Evolutionary conservation across 2,329 filamentous ascomycete species (phyloP), one percentile per base, ranked within the genome.

Genomic region (Xylariaceae sp.): DNA sequence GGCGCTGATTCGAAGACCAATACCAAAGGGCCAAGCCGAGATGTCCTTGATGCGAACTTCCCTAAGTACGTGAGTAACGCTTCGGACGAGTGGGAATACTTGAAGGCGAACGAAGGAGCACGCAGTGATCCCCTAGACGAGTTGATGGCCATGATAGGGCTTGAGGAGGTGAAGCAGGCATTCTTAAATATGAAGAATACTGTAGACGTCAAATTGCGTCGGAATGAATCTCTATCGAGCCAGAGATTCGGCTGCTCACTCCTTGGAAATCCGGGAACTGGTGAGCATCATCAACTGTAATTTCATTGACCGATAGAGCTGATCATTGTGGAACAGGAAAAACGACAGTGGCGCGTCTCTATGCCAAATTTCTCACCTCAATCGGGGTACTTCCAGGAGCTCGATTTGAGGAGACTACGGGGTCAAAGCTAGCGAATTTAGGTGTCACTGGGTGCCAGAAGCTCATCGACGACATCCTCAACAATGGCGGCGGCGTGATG

Each of bases 291-390:
- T 32, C 4, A n/a, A 7, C 6, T 6, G 13, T n/a, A 8, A 13
- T 17, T 32, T 8, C 30, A 6, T 13, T 32, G 30, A 32, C 6
- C 30, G 15, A 6, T 13, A 6, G 6, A 11, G 11, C 11, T 26
- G 22, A 26, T 11, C 11, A 11, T 6, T 11, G 11, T 11, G 22
- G 6, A 13, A 19, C 24, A 73, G 78, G 80, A 0, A 89, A 89
- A 65, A 91, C 87, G 0, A 90, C 86, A 0, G 81, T 90, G 0
- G 86, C 86, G 0, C 72, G 85, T 0, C 63, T 85, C 0, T 89
- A 87, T 43, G 82, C 77, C 0, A 71, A 78, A 6, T 83, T 89
- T 28, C 65, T 91, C 0, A 69, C 73, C 0, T 72, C 77, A 0
- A 64, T 86, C 0, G 79, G 81, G 0, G 77, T 79, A 0, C 67